Conservation (phyloP, 345 rosid species). For the Euphorbia tirucalli region DNA sequence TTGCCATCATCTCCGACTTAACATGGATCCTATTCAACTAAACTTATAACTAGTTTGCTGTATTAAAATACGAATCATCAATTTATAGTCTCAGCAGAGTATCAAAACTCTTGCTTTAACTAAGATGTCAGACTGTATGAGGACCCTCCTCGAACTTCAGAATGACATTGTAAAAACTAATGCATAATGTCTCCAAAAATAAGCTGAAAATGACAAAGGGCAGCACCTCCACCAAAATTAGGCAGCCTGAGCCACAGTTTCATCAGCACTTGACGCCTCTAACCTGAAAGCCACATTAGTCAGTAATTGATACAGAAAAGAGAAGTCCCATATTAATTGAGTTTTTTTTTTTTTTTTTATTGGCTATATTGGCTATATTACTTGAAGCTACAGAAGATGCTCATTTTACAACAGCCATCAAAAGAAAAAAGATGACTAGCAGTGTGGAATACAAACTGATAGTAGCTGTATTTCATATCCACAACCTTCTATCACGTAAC, state of each 20-base stretch:
- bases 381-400: background rate
- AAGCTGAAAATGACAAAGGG: background rate
- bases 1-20: background rate
- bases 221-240: conserved; percentile 16
- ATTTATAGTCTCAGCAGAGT: background rate
- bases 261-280: conserved; percentile 38
- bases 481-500: background rate
- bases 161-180: background rate
- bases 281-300: conserved; percentile 35
- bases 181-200: background rate
- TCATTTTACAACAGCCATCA: background rate
- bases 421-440: background rate
- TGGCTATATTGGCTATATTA: background rate
- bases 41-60: background rate
- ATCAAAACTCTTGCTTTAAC: background rate
- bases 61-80: background rate
- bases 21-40: background rate
- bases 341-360: too few relatives aligned
- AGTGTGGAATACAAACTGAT: background rate
- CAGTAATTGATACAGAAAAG: background rate
- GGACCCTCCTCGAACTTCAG: background rate
- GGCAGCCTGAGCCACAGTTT: conserved; percentile 55
- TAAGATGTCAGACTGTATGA: too few relatives aligned
- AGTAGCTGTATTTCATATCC: background rate
- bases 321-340: background rate